These are phyloP conservation scores for Mucor mucedo DNA, from an alignment of 371 early-diverging fungal genomes.

Conservation along the genomic window DNA sequence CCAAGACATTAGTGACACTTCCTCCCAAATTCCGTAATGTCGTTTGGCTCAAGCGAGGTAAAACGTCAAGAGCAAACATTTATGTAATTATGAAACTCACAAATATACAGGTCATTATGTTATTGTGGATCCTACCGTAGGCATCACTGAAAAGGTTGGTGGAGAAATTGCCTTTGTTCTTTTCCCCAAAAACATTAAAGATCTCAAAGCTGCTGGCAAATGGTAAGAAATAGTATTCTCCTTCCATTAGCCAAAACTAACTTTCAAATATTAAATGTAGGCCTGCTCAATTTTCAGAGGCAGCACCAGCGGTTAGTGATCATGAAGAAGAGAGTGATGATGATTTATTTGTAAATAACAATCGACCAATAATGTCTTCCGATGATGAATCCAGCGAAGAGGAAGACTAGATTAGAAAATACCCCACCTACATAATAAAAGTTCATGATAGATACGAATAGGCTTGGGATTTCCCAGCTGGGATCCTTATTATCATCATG, in stretches of 20 bases:
- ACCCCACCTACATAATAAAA: not conserved
- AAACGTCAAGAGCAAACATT: not conserved
- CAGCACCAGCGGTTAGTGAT: slow-evolving; percentile 20
- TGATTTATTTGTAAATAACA: slow-evolving; percentile 72
- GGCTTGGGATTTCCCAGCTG: not conserved
- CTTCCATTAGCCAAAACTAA: not conserved
- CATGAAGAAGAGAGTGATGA: slow-evolving; percentile 51
- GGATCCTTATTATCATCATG: slow-evolving; percentile 9
- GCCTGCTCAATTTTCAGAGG: slow-evolving; percentile 47
- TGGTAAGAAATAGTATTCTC: slow-evolving; percentile 49
- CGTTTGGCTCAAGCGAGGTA: slow-evolving; percentile 87
- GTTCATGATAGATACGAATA: no score
- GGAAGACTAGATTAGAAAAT: slow-evolving; percentile 13
- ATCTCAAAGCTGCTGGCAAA: slow-evolving; percentile 63
- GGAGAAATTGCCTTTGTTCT: slow-evolving; percentile 82
- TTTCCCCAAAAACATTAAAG: slow-evolving; percentile 78
- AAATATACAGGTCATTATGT: slow-evolving; percentile 63
- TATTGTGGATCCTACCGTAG: slow-evolving; percentile 66
- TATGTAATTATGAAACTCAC: no score
- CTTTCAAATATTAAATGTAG: slow-evolving; percentile 13
- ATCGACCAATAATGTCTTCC: slow-evolving; percentile 55
- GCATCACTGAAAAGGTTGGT: slow-evolving; percentile 69
- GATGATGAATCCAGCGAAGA: slow-evolving; percentile 41
- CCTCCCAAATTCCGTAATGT: slow-evolving; percentile 81
- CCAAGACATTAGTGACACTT: slow-evolving; percentile 66